Evolutionary conservation across 169 alveolate species (phyloP).

Genomic region (Plasmodium inui): DNA sequence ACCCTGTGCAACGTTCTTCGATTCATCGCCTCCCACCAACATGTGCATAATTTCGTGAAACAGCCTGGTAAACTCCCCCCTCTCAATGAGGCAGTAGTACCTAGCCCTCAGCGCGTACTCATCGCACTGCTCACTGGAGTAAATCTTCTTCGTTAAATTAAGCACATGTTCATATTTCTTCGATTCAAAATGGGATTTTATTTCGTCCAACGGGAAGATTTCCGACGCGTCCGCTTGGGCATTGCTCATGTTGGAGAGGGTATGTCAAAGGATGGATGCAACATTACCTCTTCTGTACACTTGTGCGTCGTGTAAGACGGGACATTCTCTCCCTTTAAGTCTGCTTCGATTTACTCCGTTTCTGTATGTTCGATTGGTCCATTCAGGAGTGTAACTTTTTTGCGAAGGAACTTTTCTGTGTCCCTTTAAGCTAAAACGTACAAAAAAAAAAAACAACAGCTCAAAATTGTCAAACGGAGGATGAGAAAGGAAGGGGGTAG

Average conservation of each 20-base stretch:
- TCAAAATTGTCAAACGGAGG: neutral
- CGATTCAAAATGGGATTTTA: constrained; percentile 23
- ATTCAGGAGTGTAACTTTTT: neutral
- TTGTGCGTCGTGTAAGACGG: neutral
- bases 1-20: neutral
- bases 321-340: neutral
- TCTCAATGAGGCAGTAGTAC: constrained; percentile 28
- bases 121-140: neutral
- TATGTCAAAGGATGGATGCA: neutral
- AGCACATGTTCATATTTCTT: constrained; percentile 25
- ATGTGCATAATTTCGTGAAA: constrained; percentile 17
- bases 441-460: neutral
- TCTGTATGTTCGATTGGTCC: neutral
- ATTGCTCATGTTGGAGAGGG: neutral
- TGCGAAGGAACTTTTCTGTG: neutral
- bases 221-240: neutral
- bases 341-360: neutral
- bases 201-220: neutral
- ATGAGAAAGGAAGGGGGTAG: neutral
- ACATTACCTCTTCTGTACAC: neutral
- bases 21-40: neutral
- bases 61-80: neutral
- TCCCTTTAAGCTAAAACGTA: neutral
- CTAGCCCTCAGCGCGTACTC: constrained; percentile 23
- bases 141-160: constrained; percentile 17